phyloP scores from a whole-genome alignment of 2,329 filamentous ascomycete genomes.

The Colletotrichum echinochloae region DNA sequence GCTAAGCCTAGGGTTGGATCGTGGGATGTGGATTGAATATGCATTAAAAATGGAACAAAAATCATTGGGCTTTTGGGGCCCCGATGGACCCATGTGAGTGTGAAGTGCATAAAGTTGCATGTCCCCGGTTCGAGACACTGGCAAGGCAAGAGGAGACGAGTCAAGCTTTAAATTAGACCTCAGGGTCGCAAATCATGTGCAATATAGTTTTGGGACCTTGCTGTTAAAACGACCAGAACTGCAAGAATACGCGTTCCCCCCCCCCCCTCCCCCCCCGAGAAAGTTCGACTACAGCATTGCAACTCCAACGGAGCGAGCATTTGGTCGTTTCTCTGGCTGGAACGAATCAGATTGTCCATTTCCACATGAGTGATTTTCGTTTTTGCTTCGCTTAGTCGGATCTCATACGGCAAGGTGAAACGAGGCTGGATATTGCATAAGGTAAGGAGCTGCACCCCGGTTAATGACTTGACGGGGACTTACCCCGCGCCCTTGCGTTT shows the following conservation, averaged over 20 bases:
- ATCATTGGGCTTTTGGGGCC: conserved; percentile 27
- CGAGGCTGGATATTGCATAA: conserved; percentile 33
- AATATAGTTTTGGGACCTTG: conserved; percentile 31
- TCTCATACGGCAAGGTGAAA: conserved; percentile 20
- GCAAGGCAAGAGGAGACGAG: conserved; percentile 37
- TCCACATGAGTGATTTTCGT: background rate
- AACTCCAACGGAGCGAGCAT: background rate
- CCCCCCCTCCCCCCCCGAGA: background rate
- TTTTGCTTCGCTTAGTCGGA: background rate
- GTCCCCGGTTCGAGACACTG: conserved; percentile 31
- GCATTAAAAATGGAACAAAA: conserved; percentile 22
- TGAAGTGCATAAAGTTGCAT: conserved; percentile 36
- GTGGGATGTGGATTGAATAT: conserved; percentile 9
- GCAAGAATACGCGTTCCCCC: conserved; percentile 10
- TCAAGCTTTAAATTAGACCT: conserved; percentile 35
- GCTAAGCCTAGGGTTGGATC: conserved; percentile 3
- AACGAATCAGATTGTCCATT: background rate
- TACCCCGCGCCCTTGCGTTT: conserved; percentile 41
- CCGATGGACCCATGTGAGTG: conserved; percentile 33
- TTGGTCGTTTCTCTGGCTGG: background rate
- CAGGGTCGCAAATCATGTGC: conserved; percentile 23
- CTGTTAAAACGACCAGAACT: conserved; percentile 24
- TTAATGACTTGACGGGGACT: conserved; percentile 36
- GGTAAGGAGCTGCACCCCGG: conserved; percentile 19
- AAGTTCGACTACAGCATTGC: conserved; percentile 16